phyloP scores from a whole-genome alignment of 345 rosid species.

The Litchi chinensis region DNA sequence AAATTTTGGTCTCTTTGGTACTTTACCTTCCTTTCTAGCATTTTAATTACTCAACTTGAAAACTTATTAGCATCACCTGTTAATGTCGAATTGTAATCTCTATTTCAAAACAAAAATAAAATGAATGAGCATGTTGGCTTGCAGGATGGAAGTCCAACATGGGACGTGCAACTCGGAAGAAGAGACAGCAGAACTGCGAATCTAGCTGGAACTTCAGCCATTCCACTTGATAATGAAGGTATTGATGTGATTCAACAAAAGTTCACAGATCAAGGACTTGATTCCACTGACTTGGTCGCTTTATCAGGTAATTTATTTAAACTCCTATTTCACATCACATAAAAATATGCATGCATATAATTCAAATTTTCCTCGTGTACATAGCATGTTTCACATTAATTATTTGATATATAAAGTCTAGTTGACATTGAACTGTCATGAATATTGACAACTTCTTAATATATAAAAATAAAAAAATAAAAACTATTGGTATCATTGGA shows the following conservation, averaged over 20 bases:
- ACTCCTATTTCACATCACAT: too few relatives aligned
- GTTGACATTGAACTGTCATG: too few relatives aligned
- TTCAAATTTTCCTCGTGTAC: too few relatives aligned
- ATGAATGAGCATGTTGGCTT: not conserved
- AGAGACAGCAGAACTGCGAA: slow-evolving; percentile 29
- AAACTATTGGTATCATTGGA: too few relatives aligned
- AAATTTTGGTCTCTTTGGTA: slow-evolving; percentile 48
- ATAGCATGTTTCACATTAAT: too few relatives aligned
- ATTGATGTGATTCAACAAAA: not conserved
- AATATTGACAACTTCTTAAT: too few relatives aligned
- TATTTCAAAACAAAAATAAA: not conserved
- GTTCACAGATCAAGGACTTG: slow-evolving; percentile 14
- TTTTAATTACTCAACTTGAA: too few relatives aligned
- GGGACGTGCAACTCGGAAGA: slow-evolving; percentile 39
- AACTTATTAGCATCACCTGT: too few relatives aligned
- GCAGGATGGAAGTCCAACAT: slow-evolving; percentile 41
- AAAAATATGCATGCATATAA: too few relatives aligned
- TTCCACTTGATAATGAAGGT: not conserved
- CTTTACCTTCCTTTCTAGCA: not conserved
- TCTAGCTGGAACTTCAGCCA: not conserved
- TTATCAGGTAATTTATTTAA: slow-evolving; percentile 11
- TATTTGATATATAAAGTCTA: too few relatives aligned
- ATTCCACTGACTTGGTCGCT: slow-evolving; percentile 17
- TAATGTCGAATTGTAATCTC: too few relatives aligned
- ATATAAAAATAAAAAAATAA: too few relatives aligned